These are phyloP conservation scores for Mortierella sp. DNA, from an alignment of 371 early-diverging fungal species.

Conservation along the genomic window DNA sequence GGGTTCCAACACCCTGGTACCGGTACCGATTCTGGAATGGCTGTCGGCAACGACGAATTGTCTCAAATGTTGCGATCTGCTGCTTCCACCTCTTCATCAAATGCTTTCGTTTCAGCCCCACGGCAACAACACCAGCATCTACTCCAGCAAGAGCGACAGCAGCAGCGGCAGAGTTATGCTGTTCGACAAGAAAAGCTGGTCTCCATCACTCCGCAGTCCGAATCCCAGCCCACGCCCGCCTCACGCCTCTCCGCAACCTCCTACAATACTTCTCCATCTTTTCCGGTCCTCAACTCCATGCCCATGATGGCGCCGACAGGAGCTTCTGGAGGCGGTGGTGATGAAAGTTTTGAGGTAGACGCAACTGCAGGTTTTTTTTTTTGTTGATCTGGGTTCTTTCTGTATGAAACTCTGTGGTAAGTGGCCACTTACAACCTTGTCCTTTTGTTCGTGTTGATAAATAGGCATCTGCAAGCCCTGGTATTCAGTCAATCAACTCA, in stretches of 20 bases:
- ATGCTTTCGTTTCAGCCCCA: background rate
- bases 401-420: too few relatives aligned
- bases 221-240: conserved; percentile 6
- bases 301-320: background rate
- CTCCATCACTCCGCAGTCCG: conserved; percentile 15
- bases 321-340: too few relatives aligned
- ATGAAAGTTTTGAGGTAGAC: background rate
- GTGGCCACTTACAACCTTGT: too few relatives aligned
- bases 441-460: background rate
- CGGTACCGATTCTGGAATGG: background rate
- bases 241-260: background rate
- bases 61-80: background rate
- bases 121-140: background rate
- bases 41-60: background rate
- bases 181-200: background rate
- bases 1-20: background rate
- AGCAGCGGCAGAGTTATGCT: background rate
- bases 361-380: too few relatives aligned
- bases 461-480: background rate
- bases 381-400: too few relatives aligned
- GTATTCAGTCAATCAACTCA: background rate
- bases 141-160: background rate
- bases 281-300: background rate
- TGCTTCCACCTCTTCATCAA: background rate
- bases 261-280: background rate